Base-by-base conservation (phyloP, 2,329 filamentous ascomycete genomes). In the Dothideomycetes sp. region DNA sequence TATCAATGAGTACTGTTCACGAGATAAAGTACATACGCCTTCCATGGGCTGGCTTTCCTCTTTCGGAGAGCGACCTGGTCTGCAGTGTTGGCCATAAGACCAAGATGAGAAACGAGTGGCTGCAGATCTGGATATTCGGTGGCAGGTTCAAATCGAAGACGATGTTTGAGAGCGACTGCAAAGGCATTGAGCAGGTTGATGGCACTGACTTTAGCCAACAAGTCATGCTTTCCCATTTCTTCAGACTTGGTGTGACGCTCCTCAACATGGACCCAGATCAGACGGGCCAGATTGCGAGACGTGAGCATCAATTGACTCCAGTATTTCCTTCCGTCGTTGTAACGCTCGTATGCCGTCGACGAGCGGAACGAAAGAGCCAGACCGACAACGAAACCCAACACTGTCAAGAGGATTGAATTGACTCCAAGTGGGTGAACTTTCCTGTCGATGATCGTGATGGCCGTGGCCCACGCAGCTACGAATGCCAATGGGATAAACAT, bases 381-480 rank as follows among this genome's bases (percentile, higher is more conserved):
- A 73, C 79, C 79, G 58, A 88, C 82, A 45, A 88, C 80, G 64
- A 88, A 87, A 80, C 83, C 83, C 31, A 82, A 73, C 38, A 88
- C 77, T 1, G 82, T 87, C 39, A 88, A 69, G 15, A 87, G 67
- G 22, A 85, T 70, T n/a, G 70, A 76, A 55, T 73, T 71, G 47
- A 87, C 76, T 32, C 70, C 71, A 13, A 80, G 55, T 15, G 53
- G 38, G 46, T 69, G 57, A 10, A 71, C 61, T 28, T n/a, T 24
- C 42, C 65, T 51, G 10, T 64, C 67, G 51, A 84, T 65, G 45
- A 63, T 60, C 10, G 78, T 82, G 46, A 87, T 76, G 24, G 70
- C 57, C 1, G 79, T 80, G 1, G 80, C 68, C 82, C 83, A 87
- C 11, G 52, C 53, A 11, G 68, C 74, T 22, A 86, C 67, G 44